Evolutionary conservation across 208 protist genomes (phyloP), one percentile per base, ranked within the genome.

Genomic region (Balamuthia mandrillaris): DNA sequence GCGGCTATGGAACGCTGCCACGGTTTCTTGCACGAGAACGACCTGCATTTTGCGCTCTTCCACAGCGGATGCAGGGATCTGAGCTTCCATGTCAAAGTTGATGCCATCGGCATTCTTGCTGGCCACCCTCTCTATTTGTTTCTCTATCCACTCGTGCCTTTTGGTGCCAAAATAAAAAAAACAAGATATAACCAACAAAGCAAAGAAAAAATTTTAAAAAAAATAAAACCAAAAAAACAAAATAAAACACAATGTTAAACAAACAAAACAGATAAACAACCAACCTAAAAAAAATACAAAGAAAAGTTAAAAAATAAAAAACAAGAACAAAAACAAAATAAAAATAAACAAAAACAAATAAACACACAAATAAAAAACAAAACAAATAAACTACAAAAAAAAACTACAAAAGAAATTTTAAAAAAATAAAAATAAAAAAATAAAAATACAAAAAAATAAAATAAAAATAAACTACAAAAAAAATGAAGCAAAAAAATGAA

Each of bases 141-240:
- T 70, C 77, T 37, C 56, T 29, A 31, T 81, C 56, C 56, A 45
- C 77, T 45, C 68, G 77, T 18, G 77, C 37, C 54, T 68, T 47
- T 10, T 70, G 54, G 54, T 56, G 68, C 27, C 31, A 3, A 42
- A 21, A 1, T n/a, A 24, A 72, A 39, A 44, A 14, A 21, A 49
- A 6, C 21, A 5, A 35, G 27, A 31, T 7, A 16, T 5, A 68
- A 24, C 60, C 7, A 7, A 39, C 18, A 35, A 3, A 5, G 42
- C 9, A 41, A 35, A n/a, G 33, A 7, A 37, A 45, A 6, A 3
- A 4, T 27, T 5, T 18, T 60, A 27, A 27, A 3, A 18, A 18
- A 5, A 33, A 27, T 29, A 31, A 24, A 2, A 18, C 18, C 14
- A n/a, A 18, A 10, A 18, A 37, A 29, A 37, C 27, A 6, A 31